Conservation (phyloP, 306 rosid species). For the Castanea sativa region DNA sequence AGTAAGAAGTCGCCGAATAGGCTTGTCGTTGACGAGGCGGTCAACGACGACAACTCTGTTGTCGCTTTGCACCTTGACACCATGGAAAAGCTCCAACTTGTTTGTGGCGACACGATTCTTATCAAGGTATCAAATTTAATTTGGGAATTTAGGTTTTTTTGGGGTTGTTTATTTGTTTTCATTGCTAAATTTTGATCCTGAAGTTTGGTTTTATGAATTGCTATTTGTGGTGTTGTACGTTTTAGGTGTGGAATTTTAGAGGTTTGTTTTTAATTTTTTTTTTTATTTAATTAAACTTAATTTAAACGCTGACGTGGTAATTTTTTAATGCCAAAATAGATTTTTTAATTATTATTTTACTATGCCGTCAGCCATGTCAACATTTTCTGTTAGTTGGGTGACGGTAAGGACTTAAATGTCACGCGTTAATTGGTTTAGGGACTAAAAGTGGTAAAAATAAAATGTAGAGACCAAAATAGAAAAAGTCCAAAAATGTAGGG, state of each 20-base stretch:
- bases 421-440: too few relatives aligned
- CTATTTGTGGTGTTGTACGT: background rate
- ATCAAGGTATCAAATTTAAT: slow-evolving; percentile 33
- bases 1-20: slow-evolving; percentile 57
- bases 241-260: background rate
- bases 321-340: too few relatives aligned
- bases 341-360: too few relatives aligned
- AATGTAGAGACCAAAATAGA: too few relatives aligned
- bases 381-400: too few relatives aligned
- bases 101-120: slow-evolving; percentile 56
- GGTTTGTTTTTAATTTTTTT: background rate
- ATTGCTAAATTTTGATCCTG: background rate
- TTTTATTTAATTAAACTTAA: too few relatives aligned
- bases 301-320: too few relatives aligned
- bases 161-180: background rate
- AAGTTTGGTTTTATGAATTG: background rate
- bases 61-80: slow-evolving; percentile 47
- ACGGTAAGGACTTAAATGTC: too few relatives aligned
- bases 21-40: slow-evolving; percentile 47
- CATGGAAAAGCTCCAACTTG: slow-evolving; percentile 52
- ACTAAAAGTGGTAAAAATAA: too few relatives aligned
- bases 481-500: too few relatives aligned
- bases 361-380: too few relatives aligned
- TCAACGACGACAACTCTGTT: slow-evolving; percentile 54
- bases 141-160: background rate